Base-by-base conservation (phyloP, 768 basidiomycete species). In the Macrolepiota albuminosa region DNA sequence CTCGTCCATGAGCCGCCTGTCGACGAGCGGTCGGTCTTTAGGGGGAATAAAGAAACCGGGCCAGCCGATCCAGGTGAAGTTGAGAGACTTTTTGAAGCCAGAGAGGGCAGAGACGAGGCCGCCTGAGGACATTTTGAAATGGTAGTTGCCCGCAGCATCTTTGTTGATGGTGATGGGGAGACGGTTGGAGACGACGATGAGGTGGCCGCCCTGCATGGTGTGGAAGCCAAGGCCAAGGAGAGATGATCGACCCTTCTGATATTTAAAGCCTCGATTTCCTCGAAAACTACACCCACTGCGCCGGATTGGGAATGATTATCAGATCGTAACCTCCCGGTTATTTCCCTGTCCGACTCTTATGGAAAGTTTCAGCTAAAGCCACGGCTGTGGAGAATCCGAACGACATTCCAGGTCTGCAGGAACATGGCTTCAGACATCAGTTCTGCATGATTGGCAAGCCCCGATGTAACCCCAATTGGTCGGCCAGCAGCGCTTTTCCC, bases 121-220 rank as follows among this genome's bases (percentile, higher is more conserved):
- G 33, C 97, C 97, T 3, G 93, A 95, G 61, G 93, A 95, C 95
- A 98, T 97, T 81, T 96, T 91, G 85, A 97, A 98, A 79, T 95
- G 92, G 75, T 95, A 98, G 73, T 96, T 88, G 71, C 95, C 95
- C 54, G 80, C 76, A 14, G 84, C 87, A 84, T 98, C 95, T 78
- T 94, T 96, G 72, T 80, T 92, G 71, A 98, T 98, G 50, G 96
- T 97, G 61, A 98, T 84, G 24, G 96, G 96, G 60, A 98, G 87
- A 56, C 96, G 86, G 76, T 98, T 98, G 54, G 92, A 91, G 70
- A 98, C 93, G 68, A 98, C 93, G 75, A 98, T 89, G 80, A 98
- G 88, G 66, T 93, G 89, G 59, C 78, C 81, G 63, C 76, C 78
- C 66, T 80, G 75, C 81, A 84, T 84, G 65, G 73, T 65, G 63